These are phyloP conservation scores for Insectozyma bohioensis DNA, from an alignment of 1,139 yeast species.

Conservation along the genomic window DNA sequence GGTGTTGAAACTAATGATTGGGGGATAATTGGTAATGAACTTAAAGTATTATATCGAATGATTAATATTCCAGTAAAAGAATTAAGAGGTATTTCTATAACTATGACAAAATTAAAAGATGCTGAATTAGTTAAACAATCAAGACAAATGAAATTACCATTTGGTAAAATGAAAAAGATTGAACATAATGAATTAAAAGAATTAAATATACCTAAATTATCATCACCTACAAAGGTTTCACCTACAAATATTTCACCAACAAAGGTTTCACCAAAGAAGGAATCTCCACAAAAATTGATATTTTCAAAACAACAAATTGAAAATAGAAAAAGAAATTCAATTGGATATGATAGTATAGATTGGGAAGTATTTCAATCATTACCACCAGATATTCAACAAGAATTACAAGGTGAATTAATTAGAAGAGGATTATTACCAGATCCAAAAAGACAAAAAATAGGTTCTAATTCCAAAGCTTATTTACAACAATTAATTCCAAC, in stretches of 20 bases:
- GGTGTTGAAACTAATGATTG: constrained; percentile 64
- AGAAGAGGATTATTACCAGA: constrained; percentile 29
- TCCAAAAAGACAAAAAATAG: constrained; percentile 16
- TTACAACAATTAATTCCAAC: constrained; percentile 44
- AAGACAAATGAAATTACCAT: constrained; percentile 46
- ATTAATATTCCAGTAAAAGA: constrained; percentile 64
- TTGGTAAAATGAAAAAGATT: constrained; percentile 16
- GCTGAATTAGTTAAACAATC: constrained; percentile 26
- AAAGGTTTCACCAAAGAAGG: constrained; percentile 11
- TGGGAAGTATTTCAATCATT: constrained; percentile 55
- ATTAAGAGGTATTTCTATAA: constrained; percentile 76
- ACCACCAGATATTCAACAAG: constrained; percentile 53
- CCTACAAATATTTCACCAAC: constrained; percentile 14
- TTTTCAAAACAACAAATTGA: constrained; percentile 5
- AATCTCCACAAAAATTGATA: constrained; percentile 8
- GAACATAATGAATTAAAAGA: constrained; percentile 12
- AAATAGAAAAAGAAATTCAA: constrained; percentile 2
- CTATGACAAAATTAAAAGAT: constrained; percentile 54
- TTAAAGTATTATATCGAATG: constrained; percentile 55
- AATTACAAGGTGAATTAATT: constrained; percentile 45
- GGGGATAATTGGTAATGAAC: constrained; percentile 61
- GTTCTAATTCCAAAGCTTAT: constrained; percentile 24
- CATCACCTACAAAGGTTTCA: background rate
- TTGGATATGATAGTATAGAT: constrained; percentile 33
- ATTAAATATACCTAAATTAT: background rate